phyloP scores from a whole-genome alignment of 2,329 filamentous ascomycete genomes.

The Lecanoromycetidae sp. region DNA sequence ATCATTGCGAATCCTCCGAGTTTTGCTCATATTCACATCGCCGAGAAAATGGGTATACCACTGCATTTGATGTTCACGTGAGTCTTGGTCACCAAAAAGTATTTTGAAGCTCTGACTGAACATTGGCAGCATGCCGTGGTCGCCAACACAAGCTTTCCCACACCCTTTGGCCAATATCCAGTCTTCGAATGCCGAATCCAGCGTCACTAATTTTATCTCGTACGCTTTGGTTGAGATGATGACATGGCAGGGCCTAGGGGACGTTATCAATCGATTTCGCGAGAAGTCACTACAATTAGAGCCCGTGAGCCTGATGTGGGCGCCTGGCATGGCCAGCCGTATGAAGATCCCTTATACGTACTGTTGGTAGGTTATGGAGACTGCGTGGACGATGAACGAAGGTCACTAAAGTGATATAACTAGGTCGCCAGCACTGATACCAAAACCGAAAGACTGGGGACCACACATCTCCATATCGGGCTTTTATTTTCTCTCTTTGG shows the following conservation, averaged over 20 bases:
- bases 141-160: slow-evolving; percentile 70
- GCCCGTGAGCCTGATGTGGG: slow-evolving; percentile 67
- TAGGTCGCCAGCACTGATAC: slow-evolving; percentile 61
- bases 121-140: slow-evolving; percentile 64
- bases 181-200: slow-evolving; percentile 60
- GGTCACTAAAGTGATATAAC: slow-evolving; percentile 3
- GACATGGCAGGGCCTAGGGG: slow-evolving; percentile 84
- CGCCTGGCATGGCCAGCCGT: slow-evolving; percentile 64
- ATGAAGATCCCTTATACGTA: slow-evolving; percentile 77
- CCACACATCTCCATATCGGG: slow-evolving; percentile 60
- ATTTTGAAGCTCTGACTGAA: slow-evolving; percentile 8
- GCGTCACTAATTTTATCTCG: slow-evolving; percentile 69
- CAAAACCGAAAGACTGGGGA: slow-evolving; percentile 67
- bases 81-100: slow-evolving; percentile 25
- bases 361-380: slow-evolving; percentile 65
- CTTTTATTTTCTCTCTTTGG: slow-evolving; percentile 62
- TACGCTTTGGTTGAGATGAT: slow-evolving; percentile 82
- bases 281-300: slow-evolving; percentile 63
- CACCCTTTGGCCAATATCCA: slow-evolving; percentile 78
- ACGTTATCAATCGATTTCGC: slow-evolving; percentile 80
- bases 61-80: slow-evolving; percentile 82
- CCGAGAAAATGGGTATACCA: slow-evolving; percentile 64
- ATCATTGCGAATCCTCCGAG: slow-evolving; percentile 76
- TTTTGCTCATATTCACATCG: slow-evolving; percentile 68
- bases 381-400: no score